Percentiles rank a stretch among this genome's conserved stretches.
phyloP scores from a whole-genome alignment of 441 rosid genomes.

The Biscutella laevigata region DNA sequence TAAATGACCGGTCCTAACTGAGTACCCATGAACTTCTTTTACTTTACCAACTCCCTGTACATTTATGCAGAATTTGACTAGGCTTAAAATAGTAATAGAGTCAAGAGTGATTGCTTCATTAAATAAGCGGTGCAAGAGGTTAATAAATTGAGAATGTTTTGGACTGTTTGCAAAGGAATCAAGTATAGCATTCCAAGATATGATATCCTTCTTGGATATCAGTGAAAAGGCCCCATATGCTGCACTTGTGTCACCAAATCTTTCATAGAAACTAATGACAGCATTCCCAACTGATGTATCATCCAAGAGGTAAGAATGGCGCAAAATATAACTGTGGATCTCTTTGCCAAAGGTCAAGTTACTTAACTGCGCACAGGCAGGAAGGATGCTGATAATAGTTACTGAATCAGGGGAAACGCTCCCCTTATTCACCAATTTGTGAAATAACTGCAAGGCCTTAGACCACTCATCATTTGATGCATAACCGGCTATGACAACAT shows the following conservation, averaged over 20 bases:
- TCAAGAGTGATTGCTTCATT: constrained; percentile 47
- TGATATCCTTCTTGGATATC: constrained; percentile 50
- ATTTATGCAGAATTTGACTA: constrained; percentile 41
- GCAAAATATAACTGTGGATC: constrained; percentile 53
- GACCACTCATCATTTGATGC: constrained; percentile 50
- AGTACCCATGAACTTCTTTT: constrained; percentile 64
- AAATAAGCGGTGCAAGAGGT: constrained; percentile 40
- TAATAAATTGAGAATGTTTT: constrained; percentile 31
- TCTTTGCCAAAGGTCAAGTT: constrained; percentile 42
- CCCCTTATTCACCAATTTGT: constrained; percentile 33
- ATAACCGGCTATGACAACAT: constrained; percentile 64
- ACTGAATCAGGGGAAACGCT: constrained; percentile 43
- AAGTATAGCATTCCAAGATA: constrained; percentile 83
- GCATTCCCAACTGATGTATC: constrained; percentile 60
- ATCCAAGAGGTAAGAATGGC: constrained; percentile 37
- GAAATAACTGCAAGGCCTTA: constrained; percentile 51
- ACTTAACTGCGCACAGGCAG: constrained; percentile 48
- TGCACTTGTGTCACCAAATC: constrained; percentile 40
- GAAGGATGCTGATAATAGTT: constrained; percentile 55
- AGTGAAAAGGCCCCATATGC: constrained; percentile 45
- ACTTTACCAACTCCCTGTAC: constrained; percentile 32
- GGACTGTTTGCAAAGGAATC: constrained; percentile 40
- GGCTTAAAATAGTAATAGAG: constrained; percentile 50
- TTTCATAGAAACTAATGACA: constrained; percentile 56
- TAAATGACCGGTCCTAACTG: constrained; percentile 42